Evolutionary conservation across 208 protist genomes (phyloP), one percentile per base, ranked within the genome.

Genomic region (Acanthamoeba culbertsoni): DNA sequence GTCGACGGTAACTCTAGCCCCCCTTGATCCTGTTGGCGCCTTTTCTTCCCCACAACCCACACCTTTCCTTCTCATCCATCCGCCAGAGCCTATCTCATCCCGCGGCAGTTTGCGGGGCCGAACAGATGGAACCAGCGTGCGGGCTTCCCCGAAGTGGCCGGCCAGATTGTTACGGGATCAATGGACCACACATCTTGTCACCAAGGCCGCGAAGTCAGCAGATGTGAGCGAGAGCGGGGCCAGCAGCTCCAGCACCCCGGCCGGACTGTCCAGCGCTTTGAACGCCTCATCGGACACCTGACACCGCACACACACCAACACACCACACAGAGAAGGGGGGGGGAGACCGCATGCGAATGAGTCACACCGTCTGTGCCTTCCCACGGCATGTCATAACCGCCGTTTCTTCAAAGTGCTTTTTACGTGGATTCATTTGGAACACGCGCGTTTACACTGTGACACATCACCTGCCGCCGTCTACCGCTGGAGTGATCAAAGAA

Each of bases 101-200:
- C 51, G 5, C 31, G 77, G 16, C 0, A 33, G n/a, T 55, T 62
- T 48, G 33, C 33, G 43, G 20, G 10, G 45, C 77, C 77, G 6
- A 88, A 88, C 77, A 3, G 1, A 28, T 88, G 51, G 43, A 16
- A 35, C 2, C 77, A 88, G 33, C 42, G 45, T 3, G n/a, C 33
- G 6, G 77, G 77, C 14, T 88, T 88, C 33, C 77, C 77, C 31
- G 77, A 88, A 62, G 77, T 88, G 42, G 77, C 46, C 26, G 77
- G 77, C 12, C 77, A 88, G 48, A 88, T 88, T 62, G 51, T 88
- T 16, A 88, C 51, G 51, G 77, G 51, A 23, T 68, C 28, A 68
- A 37, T 6, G 23, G 31, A 75, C 7, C 7, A 75, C 63, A 51
- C 68, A 79, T 20, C 35, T 7, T 40, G 23, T 40, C 68, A 79